Percentiles rank a stretch among this genome's conserved stretches.
Conservation (phyloP, 2,329 filamentous ascomycete species). For the Neoarthrinium moseri region DNA sequence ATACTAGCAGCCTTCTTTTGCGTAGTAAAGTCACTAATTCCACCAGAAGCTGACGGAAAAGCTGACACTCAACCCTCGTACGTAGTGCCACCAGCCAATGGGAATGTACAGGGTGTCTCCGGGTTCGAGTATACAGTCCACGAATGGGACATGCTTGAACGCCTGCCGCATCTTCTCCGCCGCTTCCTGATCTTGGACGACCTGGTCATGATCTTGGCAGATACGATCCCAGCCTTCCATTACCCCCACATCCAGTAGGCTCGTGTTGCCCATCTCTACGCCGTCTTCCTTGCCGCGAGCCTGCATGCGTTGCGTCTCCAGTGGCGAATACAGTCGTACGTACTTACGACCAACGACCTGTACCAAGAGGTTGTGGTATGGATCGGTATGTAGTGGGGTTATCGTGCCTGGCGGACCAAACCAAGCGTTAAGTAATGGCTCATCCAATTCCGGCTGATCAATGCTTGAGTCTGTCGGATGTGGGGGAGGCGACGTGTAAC, state of each 20-base stretch:
- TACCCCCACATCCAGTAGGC: slow-evolving; percentile 70
- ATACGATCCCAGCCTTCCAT: slow-evolving; percentile 59
- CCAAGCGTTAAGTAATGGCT: slow-evolving; percentile 85
- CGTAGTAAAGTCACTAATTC: no score
- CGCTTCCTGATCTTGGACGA: slow-evolving; percentile 11
- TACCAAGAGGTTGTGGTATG: slow-evolving; percentile 87
- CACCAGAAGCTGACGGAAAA: slow-evolving; percentile 99
- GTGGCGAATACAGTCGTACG: slow-evolving; percentile 79
- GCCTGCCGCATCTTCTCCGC: slow-evolving; percentile 21
- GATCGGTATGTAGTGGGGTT: slow-evolving; percentile 90
- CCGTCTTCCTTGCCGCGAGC: slow-evolving; percentile 64
- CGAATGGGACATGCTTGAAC: slow-evolving; percentile 62
- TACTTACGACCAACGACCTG: slow-evolving; percentile 93
- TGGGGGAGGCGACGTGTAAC: slow-evolving; percentile 67
- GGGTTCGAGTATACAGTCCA: slow-evolving; percentile 75
- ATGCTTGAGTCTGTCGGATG: slow-evolving; percentile 39
- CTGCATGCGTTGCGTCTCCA: slow-evolving; percentile 55
- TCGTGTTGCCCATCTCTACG: slow-evolving; percentile 93
- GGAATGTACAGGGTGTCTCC: slow-evolving; percentile 90
- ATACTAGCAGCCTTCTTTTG: no score
- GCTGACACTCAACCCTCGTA: slow-evolving; percentile 79
- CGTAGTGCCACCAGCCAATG: slow-evolving; percentile 97
- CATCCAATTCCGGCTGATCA: slow-evolving; percentile 42
- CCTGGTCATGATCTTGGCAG: neutral
- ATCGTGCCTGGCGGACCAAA: slow-evolving; percentile 86